Base-by-base conservation (phyloP, 2,329 filamentous ascomycete genomes). In the Nannizziopsis arthrosporioides region DNA sequence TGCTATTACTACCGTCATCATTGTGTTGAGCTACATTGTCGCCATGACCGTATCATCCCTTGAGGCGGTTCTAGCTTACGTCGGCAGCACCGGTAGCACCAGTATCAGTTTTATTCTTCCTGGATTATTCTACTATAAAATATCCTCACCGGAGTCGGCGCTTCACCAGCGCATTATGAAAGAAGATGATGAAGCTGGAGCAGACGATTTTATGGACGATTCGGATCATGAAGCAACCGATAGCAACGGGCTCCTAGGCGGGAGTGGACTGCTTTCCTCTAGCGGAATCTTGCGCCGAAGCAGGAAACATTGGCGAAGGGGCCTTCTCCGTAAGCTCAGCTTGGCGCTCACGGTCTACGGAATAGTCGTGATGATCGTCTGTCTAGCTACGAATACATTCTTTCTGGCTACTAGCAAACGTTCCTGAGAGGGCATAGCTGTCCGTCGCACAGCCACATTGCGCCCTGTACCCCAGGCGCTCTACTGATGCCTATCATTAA, bases 121-220 rank as follows among this genome's bases (percentile, higher is more conserved):
- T 0, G 92, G 92, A 0, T 69, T 98, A 3, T 98, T 98, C 66
- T 98, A 96, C 67, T 98, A 96, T 70, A 96, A 96, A 68, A 96
- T 98, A 51, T 93, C 87, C 10, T 81, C 86, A 18, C 92, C 92
- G 0, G 84, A 94, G 48, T 90, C 85, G 39, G 76, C 82, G 22
- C 80, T 90, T 53, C 88, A 95, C 58, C 90, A 94, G 63, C 79
- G 84, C 11, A 72, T 96, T 8, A 72, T 87, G 53, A 96, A 96
- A 64, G 88, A 92, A 59, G 87, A 95, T 55, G 92, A 96, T 57
- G 82, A 84, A 42, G 74, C 73, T 19, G 73, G 73, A 7, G 70
- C 68, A 14, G 73, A 72, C 1, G 77, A 77, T 34, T 71, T 76
- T 0, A 69, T 67, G 27, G 63, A 66, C 11, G 64, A 58, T 11